Percentiles rank a stretch among this genome's conserved stretches.
These are phyloP conservation scores for Micractinium sp. DNA, from an alignment of 139 green algal genomes.

Conservation along the genomic window DNA sequence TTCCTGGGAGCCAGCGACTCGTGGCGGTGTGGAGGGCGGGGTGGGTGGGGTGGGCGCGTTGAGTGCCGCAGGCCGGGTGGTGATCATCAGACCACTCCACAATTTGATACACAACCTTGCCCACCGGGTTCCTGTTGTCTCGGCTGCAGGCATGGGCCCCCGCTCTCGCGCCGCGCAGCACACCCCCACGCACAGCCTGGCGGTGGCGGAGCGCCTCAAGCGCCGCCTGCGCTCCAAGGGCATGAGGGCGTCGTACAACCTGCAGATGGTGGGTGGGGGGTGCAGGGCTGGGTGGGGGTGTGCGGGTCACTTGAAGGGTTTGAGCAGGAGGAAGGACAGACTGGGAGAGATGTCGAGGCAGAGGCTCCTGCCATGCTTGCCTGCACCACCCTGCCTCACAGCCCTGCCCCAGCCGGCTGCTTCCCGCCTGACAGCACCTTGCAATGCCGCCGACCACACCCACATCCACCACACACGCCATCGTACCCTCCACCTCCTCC, in stretches of 20 bases:
- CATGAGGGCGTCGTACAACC: slow-evolving; percentile 58
- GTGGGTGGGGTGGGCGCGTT: too few relatives aligned
- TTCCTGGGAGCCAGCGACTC: too few relatives aligned
- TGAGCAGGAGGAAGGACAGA: background rate
- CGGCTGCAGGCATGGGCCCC: slow-evolving; percentile 47
- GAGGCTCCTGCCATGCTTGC: too few relatives aligned
- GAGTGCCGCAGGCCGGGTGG: too few relatives aligned
- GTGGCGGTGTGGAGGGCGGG: too few relatives aligned
- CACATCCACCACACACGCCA: background rate
- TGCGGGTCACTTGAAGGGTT: background rate
- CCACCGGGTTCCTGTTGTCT: slow-evolving; percentile 6
- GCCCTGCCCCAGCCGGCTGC: background rate
- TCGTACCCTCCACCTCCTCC: background rate
- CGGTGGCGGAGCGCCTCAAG: slow-evolving; percentile 52
- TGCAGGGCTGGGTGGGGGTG: background rate
- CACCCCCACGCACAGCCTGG: background rate
- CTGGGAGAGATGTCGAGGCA: background rate
- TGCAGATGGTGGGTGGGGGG: slow-evolving; percentile 42
- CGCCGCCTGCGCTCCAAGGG: slow-evolving; percentile 58
- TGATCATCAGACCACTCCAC: too few relatives aligned
- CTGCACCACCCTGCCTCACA: background rate
- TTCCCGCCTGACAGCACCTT: background rate
- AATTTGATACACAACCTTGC: background rate
- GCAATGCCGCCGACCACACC: background rate
- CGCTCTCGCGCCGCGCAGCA: slow-evolving; percentile 8